phyloP scores from a whole-genome alignment of 177 flowering plant species.

The Vitis hybrid region DNA sequence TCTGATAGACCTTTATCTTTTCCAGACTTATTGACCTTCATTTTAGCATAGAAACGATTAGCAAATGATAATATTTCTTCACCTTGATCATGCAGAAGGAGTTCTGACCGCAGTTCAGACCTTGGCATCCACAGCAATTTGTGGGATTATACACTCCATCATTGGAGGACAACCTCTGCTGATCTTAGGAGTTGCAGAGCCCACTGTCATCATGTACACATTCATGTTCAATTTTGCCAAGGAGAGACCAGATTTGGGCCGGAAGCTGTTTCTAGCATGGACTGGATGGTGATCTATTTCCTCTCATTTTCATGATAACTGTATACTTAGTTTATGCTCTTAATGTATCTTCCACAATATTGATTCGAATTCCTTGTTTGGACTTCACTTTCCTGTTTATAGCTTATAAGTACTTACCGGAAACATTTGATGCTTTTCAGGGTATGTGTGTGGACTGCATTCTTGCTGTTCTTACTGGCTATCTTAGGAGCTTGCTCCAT shows the following conservation, averaged over 20 bases:
- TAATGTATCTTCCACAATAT: neutral
- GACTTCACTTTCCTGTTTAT: neutral
- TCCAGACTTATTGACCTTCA: too few relatives aligned
- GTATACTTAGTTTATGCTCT: neutral
- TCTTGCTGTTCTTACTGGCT: conserved; percentile 71
- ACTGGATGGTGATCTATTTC: conserved; percentile 71
- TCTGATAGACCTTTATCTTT: too few relatives aligned
- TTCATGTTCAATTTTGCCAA: conserved; percentile 95
- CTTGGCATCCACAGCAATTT: conserved; percentile 86
- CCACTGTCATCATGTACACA: conserved; percentile 96
- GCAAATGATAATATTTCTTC: neutral
- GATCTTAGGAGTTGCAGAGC: conserved; percentile 96
- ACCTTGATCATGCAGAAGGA: conserved; percentile 63
- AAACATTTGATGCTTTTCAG: conserved; percentile 29
- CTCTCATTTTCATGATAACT: neutral
- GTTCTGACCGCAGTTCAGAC: conserved; percentile 95
- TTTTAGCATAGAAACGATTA: too few relatives aligned
- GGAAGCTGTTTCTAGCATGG: conserved; percentile 85
- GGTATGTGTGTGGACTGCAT: conserved; percentile 86
- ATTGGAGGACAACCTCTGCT: conserved; percentile 95
- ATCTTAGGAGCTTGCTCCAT: conserved; percentile 88
- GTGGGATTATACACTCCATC: conserved; percentile 91
- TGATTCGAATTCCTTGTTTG: neutral
- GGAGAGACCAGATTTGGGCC: conserved; percentile 78
- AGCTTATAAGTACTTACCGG: neutral